Percentiles rank a stretch among this genome's conserved stretches.
Conservation (phyloP, 2,329 filamentous ascomycete species). For the Microcera coccophila region DNA sequence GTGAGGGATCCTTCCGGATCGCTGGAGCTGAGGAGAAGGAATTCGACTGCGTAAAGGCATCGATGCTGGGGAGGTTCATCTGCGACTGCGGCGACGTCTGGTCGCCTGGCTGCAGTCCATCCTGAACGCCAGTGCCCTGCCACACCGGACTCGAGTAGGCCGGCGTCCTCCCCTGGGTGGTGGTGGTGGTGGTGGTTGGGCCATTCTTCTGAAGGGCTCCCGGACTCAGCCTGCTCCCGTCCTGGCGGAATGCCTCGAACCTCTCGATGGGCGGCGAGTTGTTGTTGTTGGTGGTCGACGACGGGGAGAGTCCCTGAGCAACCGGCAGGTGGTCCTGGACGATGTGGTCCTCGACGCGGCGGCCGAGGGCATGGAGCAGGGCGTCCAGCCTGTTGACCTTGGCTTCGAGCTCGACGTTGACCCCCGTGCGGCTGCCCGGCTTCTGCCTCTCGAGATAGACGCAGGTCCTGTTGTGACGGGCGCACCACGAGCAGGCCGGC, state of each 20-base stretch:
- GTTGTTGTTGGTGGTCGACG: constrained; percentile 38
- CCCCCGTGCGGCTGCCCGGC: constrained; percentile 60
- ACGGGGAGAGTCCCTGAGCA: constrained; percentile 28
- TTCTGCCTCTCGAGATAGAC: constrained; percentile 70
- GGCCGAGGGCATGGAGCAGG: constrained; percentile 39
- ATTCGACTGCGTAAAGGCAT: constrained; percentile 4
- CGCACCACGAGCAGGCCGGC: constrained; percentile 67
- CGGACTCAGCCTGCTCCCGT: constrained; percentile 19
- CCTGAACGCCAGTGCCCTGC: constrained; percentile 30
- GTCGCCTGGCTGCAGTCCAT: constrained; percentile 9
- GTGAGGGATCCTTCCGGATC: constrained; percentile 23
- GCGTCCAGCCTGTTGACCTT: constrained; percentile 53
- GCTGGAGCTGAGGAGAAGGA: constrained; percentile 1
- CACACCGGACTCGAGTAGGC: constrained; percentile 36
- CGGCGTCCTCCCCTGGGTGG: constrained; percentile 36
- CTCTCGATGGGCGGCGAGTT: constrained; percentile 25
- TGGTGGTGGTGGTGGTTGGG: constrained; percentile 17
- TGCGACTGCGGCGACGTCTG: constrained; percentile 7
- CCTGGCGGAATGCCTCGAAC: constrained; percentile 23
- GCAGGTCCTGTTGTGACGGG: constrained; percentile 61
- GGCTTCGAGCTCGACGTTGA: constrained; percentile 56
- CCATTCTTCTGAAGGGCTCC: constrained; percentile 13
- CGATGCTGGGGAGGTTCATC: not conserved
- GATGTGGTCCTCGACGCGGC: constrained; percentile 42
- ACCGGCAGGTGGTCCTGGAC: constrained; percentile 28